Conservation (phyloP, 2,329 filamentous ascomycete genomes). For the Penicillium italicum region DNA sequence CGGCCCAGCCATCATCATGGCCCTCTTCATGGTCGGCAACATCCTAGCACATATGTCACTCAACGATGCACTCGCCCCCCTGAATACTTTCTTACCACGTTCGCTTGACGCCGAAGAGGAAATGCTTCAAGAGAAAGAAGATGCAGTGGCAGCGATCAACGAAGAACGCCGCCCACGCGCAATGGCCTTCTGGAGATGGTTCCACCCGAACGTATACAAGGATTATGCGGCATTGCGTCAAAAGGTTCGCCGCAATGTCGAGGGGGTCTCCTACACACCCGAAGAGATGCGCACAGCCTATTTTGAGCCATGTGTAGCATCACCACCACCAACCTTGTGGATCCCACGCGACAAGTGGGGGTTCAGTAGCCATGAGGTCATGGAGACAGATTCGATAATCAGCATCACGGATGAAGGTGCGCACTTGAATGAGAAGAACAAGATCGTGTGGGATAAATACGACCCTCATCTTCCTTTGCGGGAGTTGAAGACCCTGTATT, state of each 20-base stretch:
- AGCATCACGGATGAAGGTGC: conserved; percentile 76
- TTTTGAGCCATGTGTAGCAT: conserved; percentile 65
- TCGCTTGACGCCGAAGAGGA: conserved; percentile 58
- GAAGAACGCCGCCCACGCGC: conserved; percentile 22
- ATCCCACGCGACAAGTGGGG: conserved; percentile 73
- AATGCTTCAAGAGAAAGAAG: conserved; percentile 39
- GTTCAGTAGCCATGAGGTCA: conserved; percentile 70
- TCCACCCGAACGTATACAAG: conserved; percentile 71
- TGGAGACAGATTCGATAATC: conserved; percentile 67
- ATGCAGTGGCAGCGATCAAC: conserved; percentile 23
- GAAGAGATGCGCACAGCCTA: conserved; percentile 65
- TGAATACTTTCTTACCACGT: conserved; percentile 66
- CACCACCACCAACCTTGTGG: conserved; percentile 67
- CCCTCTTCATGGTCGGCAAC: conserved; percentile 70
- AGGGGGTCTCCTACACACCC: conserved; percentile 58
- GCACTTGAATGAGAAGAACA: conserved; percentile 66
- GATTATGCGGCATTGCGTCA: conserved; percentile 70
- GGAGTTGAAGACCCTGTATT: conserved; percentile 52
- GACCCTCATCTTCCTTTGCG: conserved; percentile 56
- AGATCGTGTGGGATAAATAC: conserved; percentile 59
- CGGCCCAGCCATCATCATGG: conserved; percentile 72
- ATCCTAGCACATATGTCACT: conserved; percentile 65
- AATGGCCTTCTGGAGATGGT: conserved; percentile 36
- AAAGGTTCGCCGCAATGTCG: conserved; percentile 60
- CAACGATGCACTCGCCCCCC: conserved; percentile 43